These are phyloP conservation scores for Coelastrella sp. DNA, from an alignment of 139 green algal species.

Conservation along the genomic window DNA sequence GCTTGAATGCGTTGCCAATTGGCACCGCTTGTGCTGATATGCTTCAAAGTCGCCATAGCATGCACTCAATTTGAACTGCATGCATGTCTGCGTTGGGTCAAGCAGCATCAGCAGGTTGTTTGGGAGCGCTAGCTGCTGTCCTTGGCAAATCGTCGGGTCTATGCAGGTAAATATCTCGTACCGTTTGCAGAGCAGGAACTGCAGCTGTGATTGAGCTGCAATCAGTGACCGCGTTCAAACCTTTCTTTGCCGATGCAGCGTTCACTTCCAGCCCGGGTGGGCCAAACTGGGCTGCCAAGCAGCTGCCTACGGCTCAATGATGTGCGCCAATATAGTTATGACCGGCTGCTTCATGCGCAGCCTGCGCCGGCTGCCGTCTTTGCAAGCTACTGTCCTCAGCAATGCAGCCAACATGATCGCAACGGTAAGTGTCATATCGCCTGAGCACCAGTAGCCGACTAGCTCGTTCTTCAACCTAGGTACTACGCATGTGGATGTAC, in stretches of 20 bases:
- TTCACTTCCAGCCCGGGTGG: background rate
- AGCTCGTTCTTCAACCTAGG: background rate
- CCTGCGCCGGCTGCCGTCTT: constrained; percentile 51
- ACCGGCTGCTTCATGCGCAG: constrained; percentile 43
- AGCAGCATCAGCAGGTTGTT: constrained; percentile 18
- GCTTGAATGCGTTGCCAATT: too few species aligned
- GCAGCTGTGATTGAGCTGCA: background rate
- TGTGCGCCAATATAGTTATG: constrained; percentile 43
- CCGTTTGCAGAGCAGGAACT: too few species aligned
- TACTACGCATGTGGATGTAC: background rate
- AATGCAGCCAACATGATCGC: constrained; percentile 53
- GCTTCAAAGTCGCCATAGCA: too few species aligned
- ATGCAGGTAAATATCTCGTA: constrained; percentile 5
- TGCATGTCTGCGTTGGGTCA: background rate
- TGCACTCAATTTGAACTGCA: too few species aligned
- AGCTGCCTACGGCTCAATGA: constrained; percentile 14
- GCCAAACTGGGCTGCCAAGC: constrained; percentile 1
- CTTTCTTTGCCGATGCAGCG: background rate
- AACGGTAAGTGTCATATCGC: constrained; percentile 41
- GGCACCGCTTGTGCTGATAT: too few species aligned
- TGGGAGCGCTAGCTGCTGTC: constrained; percentile 21
- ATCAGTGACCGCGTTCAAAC: background rate
- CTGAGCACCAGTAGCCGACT: background rate
- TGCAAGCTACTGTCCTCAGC: constrained; percentile 57
- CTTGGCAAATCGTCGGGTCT: background rate